Evolutionary conservation across 208 protist species (phyloP), one percentile per base, ranked within the genome.

Genomic region (Trypanosoma avium): DNA sequence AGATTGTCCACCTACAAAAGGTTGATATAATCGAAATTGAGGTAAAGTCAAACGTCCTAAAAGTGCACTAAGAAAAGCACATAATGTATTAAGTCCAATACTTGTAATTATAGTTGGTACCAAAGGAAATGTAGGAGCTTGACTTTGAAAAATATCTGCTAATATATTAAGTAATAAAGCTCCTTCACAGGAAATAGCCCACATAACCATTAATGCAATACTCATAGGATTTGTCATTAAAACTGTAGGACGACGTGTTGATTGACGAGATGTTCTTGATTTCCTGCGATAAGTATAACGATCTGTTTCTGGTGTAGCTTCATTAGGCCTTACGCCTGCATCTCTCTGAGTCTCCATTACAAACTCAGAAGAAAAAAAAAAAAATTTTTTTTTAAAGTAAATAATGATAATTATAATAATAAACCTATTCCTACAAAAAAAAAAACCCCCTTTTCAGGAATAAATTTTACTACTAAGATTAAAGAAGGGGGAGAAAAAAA

Each of bases 71-170:
- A 85, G 12, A n/a, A 73, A 12, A 1, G 65, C 60, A 42, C 73
- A 75, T 7, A 82, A 35, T 12, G 77, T 30, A 48, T 82, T 61
- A 0, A 89, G 49, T 32, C 59, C 78, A 24, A 84, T 57, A 36
- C 70, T 72, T 12, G 73, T 55, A 24, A 55, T 40, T 21, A 83
- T 55, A 1, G 81, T 66, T 22, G 79, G 74, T 8, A 60, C 19
- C 26, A 81, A 61, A 22, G 81, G 81, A 30, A 90, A 86, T 7
- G 47, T 58, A n/a, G 77, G 58, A 1, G 61, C 61, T 12, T 77
- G 33, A 2, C 52, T 67, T 54, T 94, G 88, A 61, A 94, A 90
- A 5, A 90, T 72, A 61, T 94, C 88, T 4, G 70, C 56, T 10
- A 91, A 60, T 45, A 90, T 75, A 45, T 80, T 77, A 13, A 91